Base-by-base conservation (phyloP, 225 moss, liverwort and hornwort species). In the Sphagnum tenellum region DNA sequence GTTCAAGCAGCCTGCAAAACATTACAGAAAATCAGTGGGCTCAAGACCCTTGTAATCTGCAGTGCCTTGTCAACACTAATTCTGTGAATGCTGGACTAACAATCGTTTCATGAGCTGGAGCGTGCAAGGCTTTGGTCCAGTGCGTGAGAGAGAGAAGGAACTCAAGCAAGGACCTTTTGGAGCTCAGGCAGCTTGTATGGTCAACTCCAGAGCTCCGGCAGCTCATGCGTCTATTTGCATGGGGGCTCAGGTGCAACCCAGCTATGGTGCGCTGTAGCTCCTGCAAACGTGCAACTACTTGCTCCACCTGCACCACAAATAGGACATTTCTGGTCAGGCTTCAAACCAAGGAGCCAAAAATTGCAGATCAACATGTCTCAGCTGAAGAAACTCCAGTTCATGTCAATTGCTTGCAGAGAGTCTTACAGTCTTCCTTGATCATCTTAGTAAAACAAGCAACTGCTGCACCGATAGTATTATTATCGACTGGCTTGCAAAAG, bases 211-310 rank as follows among this genome's bases (percentile, higher is more conserved):
- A 5, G 14, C 67, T 67, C 71, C 71, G 60, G 29, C 45, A 48
- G 71, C 67, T 56, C 71, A 44, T 12, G 46, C 69, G 12, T 60
- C 67, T 13, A 49, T 48, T 70, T 45, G 69, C 7, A 69, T 57
- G 48, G 44, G 47, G 55, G 60, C 53, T 59, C 45, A 66, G 55
- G 44, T 78, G 60, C 47, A 66, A 67, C 46, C 73, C 70, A 44
- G 60, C 10, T 46, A 78, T 70, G 60, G 49, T 78, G 59, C 55
- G 57, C 50, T 78, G 77, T 63, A 78, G 59, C 64, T 78, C 73
- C 54, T 70, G 73, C 62, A 78, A 70, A 49, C 77, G 77, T 7
- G 77, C 73, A 51, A 78, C 70, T 54, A 73, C 73, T 70, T 70
- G 73, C 60, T 78, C 77, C 64, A 78, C 73, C 77, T 78, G 73